phyloP scores from a whole-genome alignment of 371 early-diverging fungal genomes.

The Mucor mucedo region DNA sequence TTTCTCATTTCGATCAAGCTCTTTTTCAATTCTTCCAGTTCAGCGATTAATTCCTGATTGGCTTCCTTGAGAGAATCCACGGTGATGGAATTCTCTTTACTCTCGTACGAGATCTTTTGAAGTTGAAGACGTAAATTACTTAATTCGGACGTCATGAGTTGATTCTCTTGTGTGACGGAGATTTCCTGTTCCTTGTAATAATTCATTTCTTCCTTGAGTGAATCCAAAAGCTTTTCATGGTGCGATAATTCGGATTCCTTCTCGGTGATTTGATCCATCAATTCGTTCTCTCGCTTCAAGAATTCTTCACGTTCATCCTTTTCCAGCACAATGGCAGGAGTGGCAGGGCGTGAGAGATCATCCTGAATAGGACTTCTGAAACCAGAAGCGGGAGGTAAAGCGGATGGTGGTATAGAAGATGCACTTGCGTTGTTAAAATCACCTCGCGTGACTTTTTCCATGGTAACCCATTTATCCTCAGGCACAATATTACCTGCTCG shows the following conservation, averaged over 20 bases:
- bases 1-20: conserved; percentile 48
- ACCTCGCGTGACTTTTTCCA: conserved; percentile 66
- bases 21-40: conserved; percentile 76
- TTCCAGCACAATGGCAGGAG: conserved; percentile 75
- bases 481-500: conserved; percentile 80
- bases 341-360: conserved; percentile 70
- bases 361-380: conserved; percentile 49
- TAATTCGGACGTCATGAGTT: conserved; percentile 68
- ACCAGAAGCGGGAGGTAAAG: conserved; percentile 52
- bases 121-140: conserved; percentile 78
- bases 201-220: conserved; percentile 68
- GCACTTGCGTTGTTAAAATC: conserved; percentile 35
- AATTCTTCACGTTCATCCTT: conserved; percentile 94
- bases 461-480: conserved; percentile 73
- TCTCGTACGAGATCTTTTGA: conserved; percentile 84
- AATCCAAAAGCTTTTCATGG: conserved; percentile 59
- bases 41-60: conserved; percentile 72
- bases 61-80: conserved; percentile 86
- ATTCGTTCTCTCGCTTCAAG: conserved; percentile 89
- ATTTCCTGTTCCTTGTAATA: conserved; percentile 69
- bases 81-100: conserved; percentile 82
- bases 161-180: conserved; percentile 70
- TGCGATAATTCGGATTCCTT: conserved; percentile 75
- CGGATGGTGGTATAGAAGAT: conserved; percentile 38
- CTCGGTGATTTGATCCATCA: conserved; percentile 87